A percentile compares a stretch with the other conserved stretches of the same genome.
phyloP scores from a whole-genome alignment of 2,329 filamentous ascomycete species.

The Thielaviopsis euricoi region DNA sequence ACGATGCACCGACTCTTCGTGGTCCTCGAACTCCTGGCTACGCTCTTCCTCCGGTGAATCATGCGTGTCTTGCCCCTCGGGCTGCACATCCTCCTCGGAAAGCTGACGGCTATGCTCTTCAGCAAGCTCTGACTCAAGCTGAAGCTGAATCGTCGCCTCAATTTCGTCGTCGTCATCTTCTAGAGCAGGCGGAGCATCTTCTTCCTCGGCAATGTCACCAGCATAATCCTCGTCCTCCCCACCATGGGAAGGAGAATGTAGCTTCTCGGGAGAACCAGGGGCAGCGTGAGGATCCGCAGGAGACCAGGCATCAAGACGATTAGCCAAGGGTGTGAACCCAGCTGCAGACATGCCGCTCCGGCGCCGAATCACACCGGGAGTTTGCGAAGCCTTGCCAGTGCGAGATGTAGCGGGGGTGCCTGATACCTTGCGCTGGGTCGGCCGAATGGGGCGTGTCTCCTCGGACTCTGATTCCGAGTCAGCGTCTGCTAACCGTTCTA shows the following conservation, averaged over 20 bases:
- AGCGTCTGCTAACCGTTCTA: constrained; percentile 23
- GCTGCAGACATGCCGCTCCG: constrained; percentile 22
- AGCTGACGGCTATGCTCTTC: not conserved
- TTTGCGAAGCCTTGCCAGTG: constrained; percentile 13
- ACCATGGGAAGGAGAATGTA: not conserved
- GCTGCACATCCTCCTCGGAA: not conserved
- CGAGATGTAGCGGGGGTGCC: constrained; percentile 27
- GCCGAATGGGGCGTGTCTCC: not conserved
- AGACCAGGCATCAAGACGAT: constrained; percentile 46
- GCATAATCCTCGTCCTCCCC: not conserved
- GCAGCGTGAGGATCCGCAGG: constrained; percentile 35
- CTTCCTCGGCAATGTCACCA: not conserved
- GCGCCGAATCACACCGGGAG: constrained; percentile 15
- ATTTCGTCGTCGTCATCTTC: not conserved
- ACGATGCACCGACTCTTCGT: not conserved
- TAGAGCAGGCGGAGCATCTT: constrained; percentile 12
- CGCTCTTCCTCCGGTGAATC: not conserved
- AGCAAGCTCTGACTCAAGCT: not conserved
- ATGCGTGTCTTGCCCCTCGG: not conserved
- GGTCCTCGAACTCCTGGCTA: not conserved
- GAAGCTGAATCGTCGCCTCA: not conserved
- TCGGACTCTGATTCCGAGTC: constrained; percentile 39
- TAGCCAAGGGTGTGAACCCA: constrained; percentile 48
- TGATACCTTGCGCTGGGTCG: constrained; percentile 14
- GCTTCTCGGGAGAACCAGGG: not conserved